Percentiles rank a stretch among this genome's conserved stretches.
These are phyloP conservation scores for Moringa oleifera DNA, from an alignment of 345 rosid species.

Conservation along the genomic window DNA sequence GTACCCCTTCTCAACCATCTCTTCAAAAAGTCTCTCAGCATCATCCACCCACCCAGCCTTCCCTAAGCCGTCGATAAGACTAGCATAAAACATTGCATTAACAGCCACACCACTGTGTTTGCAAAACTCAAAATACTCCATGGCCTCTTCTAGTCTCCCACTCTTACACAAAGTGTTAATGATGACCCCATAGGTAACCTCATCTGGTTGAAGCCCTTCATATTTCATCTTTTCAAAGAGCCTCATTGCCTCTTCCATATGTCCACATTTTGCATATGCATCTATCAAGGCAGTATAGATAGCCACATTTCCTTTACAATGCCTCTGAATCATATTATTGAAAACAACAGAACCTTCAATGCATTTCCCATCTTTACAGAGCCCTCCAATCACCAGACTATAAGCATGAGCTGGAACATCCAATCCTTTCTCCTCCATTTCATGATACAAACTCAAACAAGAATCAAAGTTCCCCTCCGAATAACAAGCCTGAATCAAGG, in stretches of 20 bases:
- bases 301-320: conserved; percentile 61
- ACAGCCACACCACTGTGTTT: conserved; percentile 42
- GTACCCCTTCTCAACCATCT: conserved; percentile 64
- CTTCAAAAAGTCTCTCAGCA: conserved; percentile 70
- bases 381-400: conserved; percentile 78
- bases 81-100: conserved; percentile 66
- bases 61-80: conserved; percentile 85
- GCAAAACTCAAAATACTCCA: conserved; percentile 45
- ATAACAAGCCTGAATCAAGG: conserved; percentile 76
- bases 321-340: conserved; percentile 55
- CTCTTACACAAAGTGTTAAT: conserved; percentile 71
- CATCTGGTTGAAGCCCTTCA: conserved; percentile 63
- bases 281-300: conserved; percentile 79
- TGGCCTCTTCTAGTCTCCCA: conserved; percentile 72
- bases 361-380: conserved; percentile 68
- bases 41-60: conserved; percentile 73
- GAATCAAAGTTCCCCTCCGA: conserved; percentile 56
- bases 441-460: conserved; percentile 71
- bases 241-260: conserved; percentile 56
- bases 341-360: conserved; percentile 63
- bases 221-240: conserved; percentile 72
- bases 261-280: conserved; percentile 62
- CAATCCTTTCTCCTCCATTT: conserved; percentile 72
- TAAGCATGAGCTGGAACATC: conserved; percentile 73
- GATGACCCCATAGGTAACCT: conserved; percentile 67